phyloP scores from a whole-genome alignment of 768 basidiomycete genomes.

The Kondoa subrosea region DNA sequence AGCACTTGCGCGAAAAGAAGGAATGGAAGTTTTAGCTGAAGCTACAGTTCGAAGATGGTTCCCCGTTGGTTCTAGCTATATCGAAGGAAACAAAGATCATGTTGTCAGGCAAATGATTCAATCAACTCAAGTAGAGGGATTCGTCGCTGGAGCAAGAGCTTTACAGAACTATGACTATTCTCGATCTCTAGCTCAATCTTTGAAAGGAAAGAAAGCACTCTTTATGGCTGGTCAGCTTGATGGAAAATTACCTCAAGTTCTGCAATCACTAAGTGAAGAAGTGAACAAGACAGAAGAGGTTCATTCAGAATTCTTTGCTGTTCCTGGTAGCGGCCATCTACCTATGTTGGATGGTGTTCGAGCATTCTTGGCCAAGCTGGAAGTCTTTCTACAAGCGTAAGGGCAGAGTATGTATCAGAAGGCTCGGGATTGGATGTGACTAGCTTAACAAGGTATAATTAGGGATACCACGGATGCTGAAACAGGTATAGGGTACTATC shows the following conservation, averaged over 20 bases:
- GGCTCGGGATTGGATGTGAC: no score
- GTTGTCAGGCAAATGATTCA: conserved; percentile 26
- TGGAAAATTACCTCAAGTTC: conserved; percentile 29
- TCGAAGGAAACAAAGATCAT: conserved; percentile 22
- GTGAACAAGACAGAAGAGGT: conserved; percentile 23
- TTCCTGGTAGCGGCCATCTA: conserved; percentile 29
- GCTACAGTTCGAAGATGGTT: conserved; percentile 32
- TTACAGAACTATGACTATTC: conserved; percentile 31
- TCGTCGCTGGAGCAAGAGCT: conserved; percentile 29
- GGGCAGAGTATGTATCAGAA: no score
- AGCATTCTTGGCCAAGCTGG: background rate
- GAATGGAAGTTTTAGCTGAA: conserved; percentile 28
- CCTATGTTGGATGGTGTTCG: conserved; percentile 29
- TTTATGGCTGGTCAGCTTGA: conserved; percentile 31
- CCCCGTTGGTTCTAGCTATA: conserved; percentile 23
- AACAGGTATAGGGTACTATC: no score
- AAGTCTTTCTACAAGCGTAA: no score
- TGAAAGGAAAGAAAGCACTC: conserved; percentile 27
- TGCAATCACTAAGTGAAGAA: conserved; percentile 24
- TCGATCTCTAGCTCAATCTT: conserved; percentile 24
- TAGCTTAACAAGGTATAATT: no score
- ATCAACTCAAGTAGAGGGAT: conserved; percentile 28
- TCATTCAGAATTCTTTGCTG: conserved; percentile 23
- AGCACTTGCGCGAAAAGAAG: conserved; percentile 25
- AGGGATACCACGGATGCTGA: no score